Conservation (phyloP, 108 stramenopile genomes). For the Cyclostephanos invisitatus region DNA sequence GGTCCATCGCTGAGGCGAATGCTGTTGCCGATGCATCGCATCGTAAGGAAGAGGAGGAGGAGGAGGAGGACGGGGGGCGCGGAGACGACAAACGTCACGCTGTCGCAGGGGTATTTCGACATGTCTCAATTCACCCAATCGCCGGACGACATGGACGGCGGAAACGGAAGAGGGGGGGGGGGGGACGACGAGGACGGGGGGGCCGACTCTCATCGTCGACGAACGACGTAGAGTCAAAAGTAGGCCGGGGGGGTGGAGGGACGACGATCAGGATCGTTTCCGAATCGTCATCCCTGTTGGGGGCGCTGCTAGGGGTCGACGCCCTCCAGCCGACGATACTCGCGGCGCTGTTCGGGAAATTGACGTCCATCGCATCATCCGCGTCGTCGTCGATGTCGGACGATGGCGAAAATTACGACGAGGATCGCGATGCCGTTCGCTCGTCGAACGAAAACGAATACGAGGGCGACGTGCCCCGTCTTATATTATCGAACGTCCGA, state of each 20-base stretch:
- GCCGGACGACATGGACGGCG: background rate
- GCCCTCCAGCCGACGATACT: constrained; percentile 48
- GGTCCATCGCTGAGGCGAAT: constrained; percentile 20
- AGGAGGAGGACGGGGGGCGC: background rate
- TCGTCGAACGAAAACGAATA: background rate
- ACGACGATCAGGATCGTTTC: background rate
- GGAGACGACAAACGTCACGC: background rate
- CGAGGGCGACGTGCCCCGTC: constrained; percentile 38
- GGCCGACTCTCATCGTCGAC: too few relatives aligned
- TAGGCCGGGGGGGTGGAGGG: background rate
- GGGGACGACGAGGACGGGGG: background rate
- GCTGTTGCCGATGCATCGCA: constrained; percentile 44
- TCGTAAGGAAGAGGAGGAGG: background rate
- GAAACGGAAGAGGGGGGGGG: background rate
- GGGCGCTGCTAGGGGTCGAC: constrained; percentile 48
- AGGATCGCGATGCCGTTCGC: background rate
- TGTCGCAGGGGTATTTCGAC: constrained; percentile 1
- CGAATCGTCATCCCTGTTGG: constrained; percentile 47
- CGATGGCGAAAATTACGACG: background rate
- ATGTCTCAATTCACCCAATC: constrained; percentile 40
- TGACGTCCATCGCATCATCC: constrained; percentile 36
- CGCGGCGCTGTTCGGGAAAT: constrained; percentile 31
- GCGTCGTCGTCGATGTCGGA: background rate
- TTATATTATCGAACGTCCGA: constrained; percentile 48
- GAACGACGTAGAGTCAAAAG: too few relatives aligned